Conservation (phyloP, 2,329 filamentous ascomycete genomes). For the Trichoderma sp. region DNA sequence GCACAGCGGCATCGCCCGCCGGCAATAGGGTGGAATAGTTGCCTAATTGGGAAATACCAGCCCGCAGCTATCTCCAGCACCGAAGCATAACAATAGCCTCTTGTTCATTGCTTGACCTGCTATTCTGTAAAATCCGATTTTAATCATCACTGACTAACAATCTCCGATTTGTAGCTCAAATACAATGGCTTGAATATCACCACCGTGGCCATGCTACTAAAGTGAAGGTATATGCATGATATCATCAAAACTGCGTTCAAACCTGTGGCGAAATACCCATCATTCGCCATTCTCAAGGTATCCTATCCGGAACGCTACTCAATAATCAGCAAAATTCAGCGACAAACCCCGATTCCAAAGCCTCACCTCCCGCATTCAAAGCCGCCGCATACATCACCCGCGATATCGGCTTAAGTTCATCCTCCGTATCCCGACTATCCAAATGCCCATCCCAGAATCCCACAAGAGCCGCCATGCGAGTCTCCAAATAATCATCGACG, state of each 20-base stretch:
- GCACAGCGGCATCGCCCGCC: neutral
- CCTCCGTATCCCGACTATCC: slow-evolving; percentile 35
- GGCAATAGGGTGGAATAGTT: slow-evolving; percentile 12
- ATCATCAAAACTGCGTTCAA: neutral
- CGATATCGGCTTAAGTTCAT: slow-evolving; percentile 55
- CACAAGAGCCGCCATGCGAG: slow-evolving; percentile 34
- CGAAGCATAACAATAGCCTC: neutral
- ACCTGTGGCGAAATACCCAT: neutral
- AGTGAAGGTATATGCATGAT: neutral
- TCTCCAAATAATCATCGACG: slow-evolving; percentile 37
- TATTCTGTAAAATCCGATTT: neutral
- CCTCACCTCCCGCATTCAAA: slow-evolving; percentile 56
- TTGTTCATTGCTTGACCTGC: neutral
- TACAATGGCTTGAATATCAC: neutral
- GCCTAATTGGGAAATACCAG: neutral
- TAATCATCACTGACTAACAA: neutral
- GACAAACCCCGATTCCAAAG: neutral
- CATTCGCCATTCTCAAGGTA: slow-evolving; percentile 2
- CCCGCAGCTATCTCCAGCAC: neutral
- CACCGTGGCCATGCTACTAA: neutral
- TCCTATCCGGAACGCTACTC: slow-evolving; percentile 22
- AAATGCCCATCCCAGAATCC: slow-evolving; percentile 39
- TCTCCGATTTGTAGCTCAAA: neutral
- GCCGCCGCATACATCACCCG: slow-evolving; percentile 59
- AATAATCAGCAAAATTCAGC: neutral